Evolutionary conservation across 805 yeast genomes (phyloP).

Genomic region (Metschnikowia picachoensis): DNA sequence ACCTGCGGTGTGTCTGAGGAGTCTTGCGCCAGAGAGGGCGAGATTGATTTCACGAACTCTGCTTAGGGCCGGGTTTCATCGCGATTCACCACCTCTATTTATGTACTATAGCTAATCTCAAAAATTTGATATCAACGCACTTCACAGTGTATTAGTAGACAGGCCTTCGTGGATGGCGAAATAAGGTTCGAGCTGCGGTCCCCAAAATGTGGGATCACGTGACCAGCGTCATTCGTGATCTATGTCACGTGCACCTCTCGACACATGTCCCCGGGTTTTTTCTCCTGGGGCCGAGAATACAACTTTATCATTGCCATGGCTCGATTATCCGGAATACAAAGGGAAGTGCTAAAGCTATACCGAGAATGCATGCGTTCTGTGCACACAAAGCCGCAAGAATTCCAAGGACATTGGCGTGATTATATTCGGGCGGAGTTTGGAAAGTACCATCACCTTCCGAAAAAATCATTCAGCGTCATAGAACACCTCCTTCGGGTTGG

Average conservation of each 20-base stretch:
- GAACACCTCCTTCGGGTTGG: slow-evolving; percentile 84
- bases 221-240: too few species aligned
- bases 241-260: background rate
- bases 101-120: too few species aligned
- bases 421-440: slow-evolving; percentile 62
- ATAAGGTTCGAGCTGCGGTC: too few species aligned
- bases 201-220: too few species aligned
- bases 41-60: slow-evolving; percentile 47
- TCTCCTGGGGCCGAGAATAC: slow-evolving; percentile 35
- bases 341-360: slow-evolving; percentile 48
- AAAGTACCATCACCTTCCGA: slow-evolving; percentile 53
- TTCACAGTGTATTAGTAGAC: too few species aligned
- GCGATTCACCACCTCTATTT: too few species aligned
- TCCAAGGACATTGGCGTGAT: slow-evolving; percentile 37
- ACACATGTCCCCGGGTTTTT: slow-evolving; percentile 4
- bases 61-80: background rate
- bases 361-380: slow-evolving; percentile 45
- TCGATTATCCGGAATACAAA: slow-evolving; percentile 41
- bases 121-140: too few species aligned
- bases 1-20: slow-evolving; percentile 48
- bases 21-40: slow-evolving; percentile 51
- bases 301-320: slow-evolving; percentile 23
- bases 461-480: slow-evolving; percentile 78
- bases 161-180: too few species aligned
- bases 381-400: slow-evolving; percentile 45